phyloP scores from a whole-genome alignment of 129 eudicot genomes.

The Daucus carota region DNA sequence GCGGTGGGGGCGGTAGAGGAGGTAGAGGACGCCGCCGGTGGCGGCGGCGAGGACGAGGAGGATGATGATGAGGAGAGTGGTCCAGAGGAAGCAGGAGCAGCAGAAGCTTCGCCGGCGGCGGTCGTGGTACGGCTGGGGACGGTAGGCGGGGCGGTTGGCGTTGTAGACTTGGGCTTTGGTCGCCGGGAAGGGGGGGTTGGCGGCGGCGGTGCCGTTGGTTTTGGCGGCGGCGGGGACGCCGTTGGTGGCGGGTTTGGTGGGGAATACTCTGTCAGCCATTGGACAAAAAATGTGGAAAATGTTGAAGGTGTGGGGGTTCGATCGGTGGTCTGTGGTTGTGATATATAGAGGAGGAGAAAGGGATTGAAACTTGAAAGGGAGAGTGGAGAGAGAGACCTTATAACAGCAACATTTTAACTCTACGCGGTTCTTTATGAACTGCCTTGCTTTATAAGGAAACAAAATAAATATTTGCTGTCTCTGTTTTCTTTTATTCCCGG shows the following conservation, averaged over 20 bases:
- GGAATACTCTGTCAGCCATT: constrained; percentile 64
- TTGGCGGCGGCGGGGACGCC: constrained; percentile 21
- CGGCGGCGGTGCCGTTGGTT: constrained; percentile 15
- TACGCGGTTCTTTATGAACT: not conserved
- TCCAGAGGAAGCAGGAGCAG: constrained; percentile 56
- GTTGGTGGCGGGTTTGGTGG: constrained; percentile 43
- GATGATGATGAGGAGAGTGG: constrained; percentile 34
- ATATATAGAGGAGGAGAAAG: not conserved
- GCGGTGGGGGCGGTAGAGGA: constrained; percentile 71
- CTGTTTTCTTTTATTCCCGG: too few species aligned
- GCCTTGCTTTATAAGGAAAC: not conserved
- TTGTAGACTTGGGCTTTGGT: constrained; percentile 68
- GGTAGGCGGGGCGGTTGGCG: constrained; percentile 58
- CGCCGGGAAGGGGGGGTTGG: constrained; percentile 47
- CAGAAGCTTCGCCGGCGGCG: constrained; percentile 51
- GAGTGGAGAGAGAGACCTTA: constrained; percentile 1
- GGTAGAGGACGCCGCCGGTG: constrained; percentile 52
- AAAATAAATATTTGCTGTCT: too few species aligned
- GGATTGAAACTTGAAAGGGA: not conserved
- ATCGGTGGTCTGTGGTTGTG: not conserved
- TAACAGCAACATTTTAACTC: not conserved
- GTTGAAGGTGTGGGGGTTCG: not conserved
- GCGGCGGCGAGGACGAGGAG: constrained; percentile 54
- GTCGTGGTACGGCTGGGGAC: constrained; percentile 39
- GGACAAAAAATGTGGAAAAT: not conserved